phyloP scores from a whole-genome alignment of 2,329 filamentous ascomycete species.

The Epichloe festucae region DNA sequence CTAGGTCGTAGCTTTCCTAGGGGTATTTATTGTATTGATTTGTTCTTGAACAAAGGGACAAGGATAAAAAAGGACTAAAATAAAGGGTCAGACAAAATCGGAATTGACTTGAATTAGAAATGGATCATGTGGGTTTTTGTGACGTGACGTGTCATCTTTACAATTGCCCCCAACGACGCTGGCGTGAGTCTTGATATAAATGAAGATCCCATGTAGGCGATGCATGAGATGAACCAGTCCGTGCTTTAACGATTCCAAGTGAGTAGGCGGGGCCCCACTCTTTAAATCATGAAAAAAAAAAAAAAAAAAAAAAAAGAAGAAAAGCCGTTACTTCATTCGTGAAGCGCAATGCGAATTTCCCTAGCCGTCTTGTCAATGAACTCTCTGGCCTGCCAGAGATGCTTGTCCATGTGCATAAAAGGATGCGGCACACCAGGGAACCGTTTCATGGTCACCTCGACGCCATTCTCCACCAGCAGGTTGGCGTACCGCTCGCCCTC shows the following conservation, averaged over 20 bases:
- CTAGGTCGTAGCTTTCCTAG: too few relatives aligned
- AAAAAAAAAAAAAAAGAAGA: rapidly evolving
- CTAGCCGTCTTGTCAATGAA: slow-evolving; percentile 21
- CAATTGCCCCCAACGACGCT: too few relatives aligned
- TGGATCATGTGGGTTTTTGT: neutral
- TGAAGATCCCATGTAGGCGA: too few relatives aligned
- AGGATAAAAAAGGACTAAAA: too few relatives aligned
- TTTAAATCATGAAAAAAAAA: too few relatives aligned
- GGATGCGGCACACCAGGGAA: slow-evolving; percentile 35
- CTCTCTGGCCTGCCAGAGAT: slow-evolving; percentile 22
- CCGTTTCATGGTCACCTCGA: slow-evolving; percentile 31
- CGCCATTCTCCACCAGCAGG: slow-evolving; percentile 29
- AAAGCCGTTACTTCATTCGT: neutral
- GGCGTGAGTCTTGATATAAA: too few relatives aligned
- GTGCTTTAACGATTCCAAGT: too few relatives aligned
- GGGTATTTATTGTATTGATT: too few relatives aligned
- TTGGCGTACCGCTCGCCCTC: slow-evolving; percentile 34
- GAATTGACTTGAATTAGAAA: neutral
- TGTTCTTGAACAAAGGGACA: neutral
- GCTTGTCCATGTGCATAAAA: slow-evolving; percentile 35
- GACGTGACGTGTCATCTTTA: too few relatives aligned
- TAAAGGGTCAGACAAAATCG: too few relatives aligned
- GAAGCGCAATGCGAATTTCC: slow-evolving; percentile 18
- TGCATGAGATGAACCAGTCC: too few relatives aligned
- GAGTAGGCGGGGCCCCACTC: too few relatives aligned